phyloP scores from a whole-genome alignment of 176 grass and related monocot species.

The Ananas comosus region DNA sequence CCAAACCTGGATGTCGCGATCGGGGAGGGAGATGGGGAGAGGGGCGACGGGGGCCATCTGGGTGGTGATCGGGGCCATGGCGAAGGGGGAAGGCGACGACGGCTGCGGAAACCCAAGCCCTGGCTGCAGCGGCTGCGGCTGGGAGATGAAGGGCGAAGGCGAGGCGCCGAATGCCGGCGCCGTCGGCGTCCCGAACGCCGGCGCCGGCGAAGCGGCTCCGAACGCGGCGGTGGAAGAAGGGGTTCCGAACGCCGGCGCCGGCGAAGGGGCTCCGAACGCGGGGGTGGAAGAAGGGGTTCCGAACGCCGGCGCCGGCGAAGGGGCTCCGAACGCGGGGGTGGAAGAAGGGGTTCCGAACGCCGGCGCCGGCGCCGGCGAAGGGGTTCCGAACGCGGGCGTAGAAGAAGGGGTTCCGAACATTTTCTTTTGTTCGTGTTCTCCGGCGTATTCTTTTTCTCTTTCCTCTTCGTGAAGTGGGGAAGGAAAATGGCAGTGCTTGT shows the following conservation, averaged over 20 bases:
- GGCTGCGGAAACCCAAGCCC: constrained; percentile 41
- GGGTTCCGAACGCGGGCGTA: constrained; percentile 20
- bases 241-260: constrained; percentile 18
- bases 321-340: constrained; percentile 19
- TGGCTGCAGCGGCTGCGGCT: constrained; percentile 9
- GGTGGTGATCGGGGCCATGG: constrained; percentile 72
- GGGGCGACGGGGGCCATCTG: constrained; percentile 97
- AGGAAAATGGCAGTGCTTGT: neutral
- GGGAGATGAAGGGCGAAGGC: constrained; percentile 15
- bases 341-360: constrained; percentile 28
- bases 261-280: constrained; percentile 19
- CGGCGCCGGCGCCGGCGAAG: constrained; percentile 6
- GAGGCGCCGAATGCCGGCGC: constrained; percentile 26
- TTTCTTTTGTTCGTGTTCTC: neutral
- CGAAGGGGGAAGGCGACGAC: constrained; percentile 25
- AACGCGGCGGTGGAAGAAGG: constrained; percentile 23
- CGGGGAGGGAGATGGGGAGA: constrained; percentile 54
- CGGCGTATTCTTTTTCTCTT: neutral
- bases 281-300: constrained; percentile 30
- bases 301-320: constrained; percentile 17
- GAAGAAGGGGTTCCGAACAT: constrained; percentile 29
- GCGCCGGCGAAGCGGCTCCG: constrained; percentile 22
- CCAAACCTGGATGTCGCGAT: constrained; percentile 84
- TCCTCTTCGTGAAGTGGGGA: neutral
- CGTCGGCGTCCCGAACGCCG: constrained; percentile 21